Base-by-base conservation (phyloP, 2,329 filamentous ascomycete species). In the Hypocrella siamensis region DNA sequence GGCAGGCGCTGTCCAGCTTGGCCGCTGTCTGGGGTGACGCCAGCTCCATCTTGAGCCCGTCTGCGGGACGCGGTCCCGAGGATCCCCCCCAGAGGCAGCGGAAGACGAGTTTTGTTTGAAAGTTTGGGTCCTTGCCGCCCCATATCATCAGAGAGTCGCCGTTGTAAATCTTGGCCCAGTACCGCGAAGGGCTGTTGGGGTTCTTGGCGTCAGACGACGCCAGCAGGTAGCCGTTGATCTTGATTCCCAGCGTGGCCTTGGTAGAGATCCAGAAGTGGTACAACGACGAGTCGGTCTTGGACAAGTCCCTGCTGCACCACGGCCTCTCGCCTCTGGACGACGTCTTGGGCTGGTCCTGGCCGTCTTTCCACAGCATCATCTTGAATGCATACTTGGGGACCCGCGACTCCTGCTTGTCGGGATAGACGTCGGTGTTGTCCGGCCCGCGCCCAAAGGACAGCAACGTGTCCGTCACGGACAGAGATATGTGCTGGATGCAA, bases 331-430 rank as follows among this genome's bases (percentile, higher is more conserved):
- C 40, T 68, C 70, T 31, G 67, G 67, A 22, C 60, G 60, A 31
- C 16, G 69, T 64, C 30, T 61, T 64, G 30, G 60, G 60, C 6
- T 67, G 62, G 35, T 82, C 77, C 35, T 77, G 76, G 9, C 70
- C 70, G 1, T 75, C 67, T 34, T 70, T 75, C 66, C 79, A 84
- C 19, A 90, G 70, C 21, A 83, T 63, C 24, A 94, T 60, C 44
- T 81, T 78, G 42, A 93, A 73, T 1, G 82, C 84, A 39, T 77
- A 76, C 47, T 88, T 88, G 2, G 86, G 83, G 22, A 96, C 72
- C 12, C 75, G 76, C 3, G 63, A 66, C 41, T 94, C 83, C 17
- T 59, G 56, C 19, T 53, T 57, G 30, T 75, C 60, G 1, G 67
- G 54, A 44, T 85, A 82, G 3, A 75, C 60, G 19, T 75, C 55